Percentiles rank a stretch among this genome's conserved stretches.
Conservation (phyloP, 179 eudicot species). For the Camellia oleifera region DNA sequence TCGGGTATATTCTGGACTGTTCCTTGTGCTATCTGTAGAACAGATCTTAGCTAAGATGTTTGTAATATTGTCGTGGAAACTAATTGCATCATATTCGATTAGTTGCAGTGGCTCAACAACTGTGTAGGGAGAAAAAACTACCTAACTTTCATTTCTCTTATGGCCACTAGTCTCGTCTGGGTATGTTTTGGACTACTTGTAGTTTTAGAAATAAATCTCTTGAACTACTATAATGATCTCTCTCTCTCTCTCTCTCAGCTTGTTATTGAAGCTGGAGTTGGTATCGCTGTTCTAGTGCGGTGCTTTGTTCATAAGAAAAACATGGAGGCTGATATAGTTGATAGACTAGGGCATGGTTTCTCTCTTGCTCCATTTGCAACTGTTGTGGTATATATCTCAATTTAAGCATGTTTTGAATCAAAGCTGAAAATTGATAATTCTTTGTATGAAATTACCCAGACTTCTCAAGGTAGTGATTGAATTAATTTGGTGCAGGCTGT, state of each 20-base stretch:
- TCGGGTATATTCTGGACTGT: conserved; percentile 46
- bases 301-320: conserved; percentile 73
- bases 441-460: neutral
- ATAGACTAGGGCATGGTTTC: conserved; percentile 95
- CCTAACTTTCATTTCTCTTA: conserved; percentile 75
- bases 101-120: conserved; percentile 95
- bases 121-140: conserved; percentile 94
- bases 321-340: conserved; percentile 82
- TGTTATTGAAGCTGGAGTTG: conserved; percentile 79
- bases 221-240: conserved; percentile 23
- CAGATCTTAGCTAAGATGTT: neutral
- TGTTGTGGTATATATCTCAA: conserved; percentile 68
- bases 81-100: conserved; percentile 2
- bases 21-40: conserved; percentile 8
- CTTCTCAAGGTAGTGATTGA: neutral
- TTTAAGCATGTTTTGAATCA: neutral
- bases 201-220: conserved; percentile 9
- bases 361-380: conserved; percentile 92
- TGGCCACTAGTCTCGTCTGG: conserved; percentile 87
- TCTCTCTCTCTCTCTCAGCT: conserved; percentile 49
- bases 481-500: conserved; percentile 60
- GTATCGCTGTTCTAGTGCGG: conserved; percentile 84
- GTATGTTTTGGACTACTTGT: conserved; percentile 44
- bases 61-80: neutral
- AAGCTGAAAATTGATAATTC: conserved; percentile 5